A percentile compares a stretch with the other conserved stretches of the same genome.
phyloP scores from a whole-genome alignment of 1,139 yeast species.

The Suhomyces maxii region DNA sequence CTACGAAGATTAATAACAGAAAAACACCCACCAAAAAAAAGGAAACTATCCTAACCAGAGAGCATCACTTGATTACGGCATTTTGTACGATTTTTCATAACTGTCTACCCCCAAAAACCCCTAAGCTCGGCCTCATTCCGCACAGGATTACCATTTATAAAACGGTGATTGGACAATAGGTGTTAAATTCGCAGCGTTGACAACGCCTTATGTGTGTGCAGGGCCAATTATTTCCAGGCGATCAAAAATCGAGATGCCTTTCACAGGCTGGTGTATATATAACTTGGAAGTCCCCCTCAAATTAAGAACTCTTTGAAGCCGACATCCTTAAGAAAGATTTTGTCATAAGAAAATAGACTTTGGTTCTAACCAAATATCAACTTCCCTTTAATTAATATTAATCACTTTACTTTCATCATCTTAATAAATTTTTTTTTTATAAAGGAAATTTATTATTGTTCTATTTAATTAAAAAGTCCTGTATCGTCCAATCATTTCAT shows the following conservation, averaged over 20 bases:
- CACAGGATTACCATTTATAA: slow-evolving; percentile 2
- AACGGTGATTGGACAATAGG: slow-evolving; percentile 9
- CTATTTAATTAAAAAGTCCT: too few relatives aligned
- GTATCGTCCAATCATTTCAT: too few relatives aligned
- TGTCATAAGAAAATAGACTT: neutral
- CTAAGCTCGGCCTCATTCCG: neutral
- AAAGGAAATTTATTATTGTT: too few relatives aligned
- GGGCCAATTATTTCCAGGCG: slow-evolving; percentile 4
- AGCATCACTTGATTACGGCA: neutral
- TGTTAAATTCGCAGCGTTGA: slow-evolving; percentile 1
- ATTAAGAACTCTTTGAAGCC: neutral
- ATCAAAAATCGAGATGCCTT: slow-evolving; percentile 5
- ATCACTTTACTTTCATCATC: too few relatives aligned
- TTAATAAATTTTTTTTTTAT: too few relatives aligned
- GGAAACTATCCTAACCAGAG: neutral
- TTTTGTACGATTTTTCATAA: neutral
- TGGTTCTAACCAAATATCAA: too few relatives aligned
- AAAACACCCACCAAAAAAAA: too few relatives aligned
- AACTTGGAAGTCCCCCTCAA: neutral
- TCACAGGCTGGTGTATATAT: neutral
- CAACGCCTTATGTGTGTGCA: slow-evolving; percentile 6
- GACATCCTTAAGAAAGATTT: neutral
- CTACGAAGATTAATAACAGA: too few relatives aligned
- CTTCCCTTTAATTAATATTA: too few relatives aligned
- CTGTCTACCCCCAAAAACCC: neutral